Evolutionary conservation across 139 green algal genomes (phyloP).

Genomic region (Chlorella ohadii): DNA sequence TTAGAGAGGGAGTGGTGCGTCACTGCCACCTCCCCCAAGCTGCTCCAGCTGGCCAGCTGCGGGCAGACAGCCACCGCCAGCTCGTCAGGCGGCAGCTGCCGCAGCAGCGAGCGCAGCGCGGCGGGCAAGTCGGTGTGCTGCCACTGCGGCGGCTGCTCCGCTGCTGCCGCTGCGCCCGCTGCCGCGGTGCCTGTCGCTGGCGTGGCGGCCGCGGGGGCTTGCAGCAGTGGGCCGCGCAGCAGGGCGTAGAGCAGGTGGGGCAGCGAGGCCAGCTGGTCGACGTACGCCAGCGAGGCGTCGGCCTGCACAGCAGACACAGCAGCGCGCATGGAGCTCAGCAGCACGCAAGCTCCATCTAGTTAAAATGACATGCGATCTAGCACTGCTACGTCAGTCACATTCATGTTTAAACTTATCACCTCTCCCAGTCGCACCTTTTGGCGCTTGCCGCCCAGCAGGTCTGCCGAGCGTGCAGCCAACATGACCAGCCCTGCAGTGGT

Average conservation of each 20-base stretch:
- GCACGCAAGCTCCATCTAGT: too few species aligned
- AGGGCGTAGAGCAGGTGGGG: conserved; percentile 89
- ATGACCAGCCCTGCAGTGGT: background rate
- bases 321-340: too few species aligned
- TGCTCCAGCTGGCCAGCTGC: conserved; percentile 64
- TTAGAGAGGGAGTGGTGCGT: conserved; percentile 72
- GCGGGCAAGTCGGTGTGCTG: conserved; percentile 74
- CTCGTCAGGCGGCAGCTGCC: conserved; percentile 71
- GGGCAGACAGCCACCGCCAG: conserved; percentile 86
- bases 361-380: too few species aligned
- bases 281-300: conserved; percentile 72
- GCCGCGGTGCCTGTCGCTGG: background rate
- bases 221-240: conserved; percentile 77
- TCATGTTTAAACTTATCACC: too few species aligned
- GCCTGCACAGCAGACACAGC: conserved; percentile 30
- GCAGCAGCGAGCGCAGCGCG: conserved; percentile 68
- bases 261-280: conserved; percentile 68
- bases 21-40: conserved; percentile 60
- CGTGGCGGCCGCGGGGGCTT: background rate
- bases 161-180: too few species aligned
- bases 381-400: too few species aligned
- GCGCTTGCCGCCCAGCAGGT: too few species aligned
- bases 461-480: too few species aligned
- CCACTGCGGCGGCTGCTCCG: conserved; percentile 21
- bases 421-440: too few species aligned